Evolutionary conservation across 2,329 filamentous ascomycete species (phyloP).

Genomic region (Curvularia hawaiiensis): DNA sequence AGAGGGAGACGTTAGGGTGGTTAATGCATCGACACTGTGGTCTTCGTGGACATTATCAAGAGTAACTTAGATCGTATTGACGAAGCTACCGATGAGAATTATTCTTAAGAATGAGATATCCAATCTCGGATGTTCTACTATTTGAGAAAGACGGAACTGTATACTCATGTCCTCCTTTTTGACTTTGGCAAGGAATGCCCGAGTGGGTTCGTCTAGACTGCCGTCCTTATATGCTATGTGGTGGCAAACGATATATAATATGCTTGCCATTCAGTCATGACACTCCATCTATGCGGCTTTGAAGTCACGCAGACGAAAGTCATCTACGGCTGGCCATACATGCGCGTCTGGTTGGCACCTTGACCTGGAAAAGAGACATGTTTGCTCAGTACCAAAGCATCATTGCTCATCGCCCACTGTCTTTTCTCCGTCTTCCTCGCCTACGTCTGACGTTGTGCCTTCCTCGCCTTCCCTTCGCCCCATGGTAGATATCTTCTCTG

Average conservation of each 20-base stretch:
- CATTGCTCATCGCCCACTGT: conserved; percentile 10
- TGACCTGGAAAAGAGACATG: not conserved
- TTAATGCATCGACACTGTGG: too few species aligned
- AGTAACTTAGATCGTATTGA: not conserved
- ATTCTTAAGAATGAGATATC: not conserved
- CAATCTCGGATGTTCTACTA: not conserved
- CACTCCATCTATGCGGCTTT: not conserved
- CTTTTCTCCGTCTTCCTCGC: conserved; percentile 8
- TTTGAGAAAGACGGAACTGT: not conserved
- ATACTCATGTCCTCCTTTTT: not conserved
- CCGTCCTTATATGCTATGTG: not conserved
- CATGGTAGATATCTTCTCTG: conserved; percentile 39
- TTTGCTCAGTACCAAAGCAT: not conserved
- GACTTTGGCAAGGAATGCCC: not conserved
- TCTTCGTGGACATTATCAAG: not conserved
- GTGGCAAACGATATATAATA: not conserved
- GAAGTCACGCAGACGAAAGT: not conserved
- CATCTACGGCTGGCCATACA: not conserved
- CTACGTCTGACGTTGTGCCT: conserved; percentile 9
- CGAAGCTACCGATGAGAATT: not conserved
- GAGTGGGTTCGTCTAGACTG: not conserved
- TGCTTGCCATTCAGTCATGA: not conserved
- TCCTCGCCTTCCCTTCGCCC: conserved; percentile 22
- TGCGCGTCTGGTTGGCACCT: not conserved
- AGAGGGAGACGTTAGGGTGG: not conserved